Conservation (phyloP, 2,329 filamentous ascomycete genomes). For the Colletotrichum sp. region DNA sequence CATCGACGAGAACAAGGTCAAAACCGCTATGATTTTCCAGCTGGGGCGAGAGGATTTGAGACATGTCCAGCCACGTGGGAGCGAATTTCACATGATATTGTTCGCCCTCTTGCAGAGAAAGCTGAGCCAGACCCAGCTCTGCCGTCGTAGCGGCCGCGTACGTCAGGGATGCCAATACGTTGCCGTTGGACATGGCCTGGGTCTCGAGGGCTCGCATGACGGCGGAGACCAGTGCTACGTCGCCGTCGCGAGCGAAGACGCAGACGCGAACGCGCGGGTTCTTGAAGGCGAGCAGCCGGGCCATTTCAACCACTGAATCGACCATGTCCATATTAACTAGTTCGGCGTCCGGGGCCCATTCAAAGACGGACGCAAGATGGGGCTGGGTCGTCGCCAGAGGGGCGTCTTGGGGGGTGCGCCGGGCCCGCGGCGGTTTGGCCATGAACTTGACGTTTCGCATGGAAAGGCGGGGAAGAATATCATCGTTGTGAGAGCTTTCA, state of each 20-base stretch:
- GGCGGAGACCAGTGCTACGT: background rate
- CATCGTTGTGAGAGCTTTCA: background rate
- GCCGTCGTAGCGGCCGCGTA: background rate
- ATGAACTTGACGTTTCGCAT: background rate
- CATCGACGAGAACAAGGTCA: background rate
- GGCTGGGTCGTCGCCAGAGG: background rate
- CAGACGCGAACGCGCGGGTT: background rate
- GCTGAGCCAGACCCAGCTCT: background rate
- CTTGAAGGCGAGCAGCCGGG: background rate
- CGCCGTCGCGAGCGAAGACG: background rate
- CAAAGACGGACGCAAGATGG: background rate
- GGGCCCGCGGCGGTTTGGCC: background rate
- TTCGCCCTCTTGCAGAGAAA: background rate
- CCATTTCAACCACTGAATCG: background rate
- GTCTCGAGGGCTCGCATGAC: background rate
- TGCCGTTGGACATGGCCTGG: background rate
- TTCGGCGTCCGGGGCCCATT: background rate
- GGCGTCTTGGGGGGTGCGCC: background rate
- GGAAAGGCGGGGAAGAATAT: background rate
- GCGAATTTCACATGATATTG: background rate
- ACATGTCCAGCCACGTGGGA: background rate
- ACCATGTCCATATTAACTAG: background rate
- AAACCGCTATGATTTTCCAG: background rate
- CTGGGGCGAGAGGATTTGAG: background rate
- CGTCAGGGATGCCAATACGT: background rate